Conservation (phyloP, 176 grass and related monocot species). For the Themeda triandra region DNA sequence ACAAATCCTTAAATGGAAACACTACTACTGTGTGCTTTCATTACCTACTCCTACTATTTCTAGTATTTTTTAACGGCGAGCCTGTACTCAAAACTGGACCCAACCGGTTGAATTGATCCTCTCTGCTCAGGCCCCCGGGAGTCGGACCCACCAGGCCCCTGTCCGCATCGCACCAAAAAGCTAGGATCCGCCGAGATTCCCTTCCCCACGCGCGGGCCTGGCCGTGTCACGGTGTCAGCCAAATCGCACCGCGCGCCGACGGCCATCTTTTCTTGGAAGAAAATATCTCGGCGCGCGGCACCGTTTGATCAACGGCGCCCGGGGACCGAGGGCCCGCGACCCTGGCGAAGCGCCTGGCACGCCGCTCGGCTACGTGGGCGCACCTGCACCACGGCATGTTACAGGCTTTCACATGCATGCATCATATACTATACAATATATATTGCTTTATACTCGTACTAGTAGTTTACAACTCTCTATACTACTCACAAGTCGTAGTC, state of each 20-base stretch:
- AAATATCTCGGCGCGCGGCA: not conserved
- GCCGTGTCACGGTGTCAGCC: not conserved
- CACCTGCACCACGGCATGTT: not conserved
- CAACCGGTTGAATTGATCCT: too few species aligned
- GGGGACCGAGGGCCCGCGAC: too few species aligned
- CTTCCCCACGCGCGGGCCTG: not conserved
- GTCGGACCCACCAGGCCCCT: too few species aligned
- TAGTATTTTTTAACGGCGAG: too few species aligned
- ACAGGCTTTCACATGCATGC: not conserved
- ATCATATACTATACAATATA: too few species aligned
- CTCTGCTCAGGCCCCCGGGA: too few species aligned
- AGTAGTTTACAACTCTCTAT: too few species aligned
- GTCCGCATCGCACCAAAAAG: not conserved
- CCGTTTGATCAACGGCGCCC: not conserved
- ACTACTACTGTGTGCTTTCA: not conserved
- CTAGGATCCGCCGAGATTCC: not conserved
- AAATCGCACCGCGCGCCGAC: not conserved
- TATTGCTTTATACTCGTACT: not conserved
- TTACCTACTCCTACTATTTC: too few species aligned
- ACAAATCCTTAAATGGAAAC: not conserved
- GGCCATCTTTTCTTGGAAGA: not conserved
- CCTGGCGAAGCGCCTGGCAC: not conserved
- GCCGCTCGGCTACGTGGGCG: slow-evolving; percentile 4
- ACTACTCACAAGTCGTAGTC: not conserved
- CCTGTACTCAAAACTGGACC: too few species aligned